Base-by-base conservation (phyloP, 139 green algal genomes). In the Chlamydomonas incerta region DNA sequence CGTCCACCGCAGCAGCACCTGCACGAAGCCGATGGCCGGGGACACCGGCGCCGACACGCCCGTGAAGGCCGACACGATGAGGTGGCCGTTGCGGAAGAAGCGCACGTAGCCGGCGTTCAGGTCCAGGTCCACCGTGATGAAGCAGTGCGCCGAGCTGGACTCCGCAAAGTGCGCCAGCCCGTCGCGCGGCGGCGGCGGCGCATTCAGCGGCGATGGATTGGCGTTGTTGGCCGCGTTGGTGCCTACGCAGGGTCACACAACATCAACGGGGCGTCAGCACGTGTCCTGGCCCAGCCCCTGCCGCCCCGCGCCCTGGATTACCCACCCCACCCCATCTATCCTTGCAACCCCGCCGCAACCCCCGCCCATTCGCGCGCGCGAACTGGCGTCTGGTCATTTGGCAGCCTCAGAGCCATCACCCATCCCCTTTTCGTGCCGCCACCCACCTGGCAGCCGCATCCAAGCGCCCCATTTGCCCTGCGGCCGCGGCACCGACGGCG, bases 51-150 rank as follows among this genome's bases (percentile, higher is more conserved):
- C 89, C 18, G 63, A 71, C 14, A 94, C 52, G 28, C 89, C 89
- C 2, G 88, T 87, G 83, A 94, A 94, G 18, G 91, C 89, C 23
- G 84, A 86, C 37, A 88, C 88, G 33, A 94, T 89, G 37, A 91
- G 81, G 86, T 94, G 89, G 33, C 91, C 90, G 62, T 95, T 93
- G 31, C 89, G 84, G 85, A 93, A 95, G 74, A 95, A 93, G 47
- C 91, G 89, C 58, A 92, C 92, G 70, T 90, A 92, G 63, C 92
- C 88, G 9, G 74, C 82, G 69, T 87, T 90, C 18, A 95, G 82
- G 79, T 95, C 90, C 65, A 95, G 72, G 74, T 95, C 92, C 28
- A 95, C 92, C 0, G 92, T 95, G 58, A 95, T 90, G 69, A 91
- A 93, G 87, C 91, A 92, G 85, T 95, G 90, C 58, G 88, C 86